Base-by-base conservation (phyloP, 1,139 yeast genomes). In the Scheffersomyces stambukii region DNA sequence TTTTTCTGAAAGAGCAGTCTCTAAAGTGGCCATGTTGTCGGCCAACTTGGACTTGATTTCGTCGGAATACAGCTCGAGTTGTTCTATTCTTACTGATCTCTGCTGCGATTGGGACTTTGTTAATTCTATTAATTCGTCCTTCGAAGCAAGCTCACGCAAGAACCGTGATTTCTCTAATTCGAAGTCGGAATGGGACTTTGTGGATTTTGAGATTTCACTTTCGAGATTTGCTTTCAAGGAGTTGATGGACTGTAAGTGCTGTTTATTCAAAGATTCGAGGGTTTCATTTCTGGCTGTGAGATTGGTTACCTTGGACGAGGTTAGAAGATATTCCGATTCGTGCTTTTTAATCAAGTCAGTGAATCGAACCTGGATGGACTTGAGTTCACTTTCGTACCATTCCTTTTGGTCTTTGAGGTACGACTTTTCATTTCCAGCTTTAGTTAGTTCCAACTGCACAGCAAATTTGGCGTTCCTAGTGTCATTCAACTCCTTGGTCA, bases 81-180 rank as follows among this genome's bases (percentile, higher is more conserved):
- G 68, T 2, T 53, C 46, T 6, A 79, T 62, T 35, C 82, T 62
- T 7, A 56, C 52, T 23, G 55, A 56, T 17, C 71, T 54, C 36
- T 75, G 78, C 1, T 54, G 48, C 6, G 70, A 58, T 64, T 74
- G 70, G 7, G 60, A 43, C 31, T 80, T 77, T 37, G 85, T 64
- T 12, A 83, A 60, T 25, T 72, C 76, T 2, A 77, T 64, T 21
- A 80, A 54, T 28, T 84, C 76, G 35, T 79, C 79, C 49, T 81
- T 86, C 21, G 75, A 57, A 3, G 75, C 56, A 46, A 82, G 60
- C 45, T 85, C 95, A 30, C 70, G 71, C 24, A 76, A 54, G 43
- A 75, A 77, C 24, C 72, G 76, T 17, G 75, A 73, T 37, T 73
- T 76, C 27, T 52, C 59, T 11, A 50, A 39, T 27, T 60, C 63